Base-by-base conservation (phyloP, 208 protist genomes). In the Wallacemonas sp. region DNA sequence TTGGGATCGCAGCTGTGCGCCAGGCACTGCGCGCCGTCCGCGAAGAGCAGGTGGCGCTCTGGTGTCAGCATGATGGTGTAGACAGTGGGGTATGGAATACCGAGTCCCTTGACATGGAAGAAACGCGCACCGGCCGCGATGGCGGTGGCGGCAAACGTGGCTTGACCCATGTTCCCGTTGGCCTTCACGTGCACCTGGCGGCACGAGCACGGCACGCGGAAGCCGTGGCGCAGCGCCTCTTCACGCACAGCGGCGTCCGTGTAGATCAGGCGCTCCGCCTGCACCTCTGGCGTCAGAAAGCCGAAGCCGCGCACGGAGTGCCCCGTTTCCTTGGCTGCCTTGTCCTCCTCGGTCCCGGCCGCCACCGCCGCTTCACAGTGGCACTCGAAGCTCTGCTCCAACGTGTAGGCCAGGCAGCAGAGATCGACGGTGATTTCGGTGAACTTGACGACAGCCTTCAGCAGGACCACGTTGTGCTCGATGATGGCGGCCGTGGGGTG, bases 1-100 rank as follows among this genome's bases (percentile, higher is more conserved):
- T 93, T 95, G 26, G 90, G 87, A 52, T 88, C 69, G 70, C 90
- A 95, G 65, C 87, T 92, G 80, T 95, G 90, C 33, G 80, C 82
- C 47, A 95, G 57, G 49, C 78, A 95, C 69, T 95, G 80, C 14
- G 78, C 83, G 12, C 85, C 90, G 68, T 74, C 81, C 30, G 66
- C 76, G 46, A 92, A 82, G 54, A 95, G 83, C 33, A 95, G 68
- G 70, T 95, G 86, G 29, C 79, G 78, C 33, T 69, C 47, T 46
- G 85, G 70, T 19, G 67, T 70, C 21, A 93, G 47, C 74, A 90
- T 80, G 52, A 95, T 77, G 16, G 89, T 93, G 66, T 85, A 81
- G 24, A 78, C 49, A 46, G 86, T 92, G 5, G 84, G 76, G 57
- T 87, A 91, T 1, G 89, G 74, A 46, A 95, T 60, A 72, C 70